Evolutionary conservation across 768 basidiomycete genomes (phyloP).

Genomic region (Russula abietina): DNA sequence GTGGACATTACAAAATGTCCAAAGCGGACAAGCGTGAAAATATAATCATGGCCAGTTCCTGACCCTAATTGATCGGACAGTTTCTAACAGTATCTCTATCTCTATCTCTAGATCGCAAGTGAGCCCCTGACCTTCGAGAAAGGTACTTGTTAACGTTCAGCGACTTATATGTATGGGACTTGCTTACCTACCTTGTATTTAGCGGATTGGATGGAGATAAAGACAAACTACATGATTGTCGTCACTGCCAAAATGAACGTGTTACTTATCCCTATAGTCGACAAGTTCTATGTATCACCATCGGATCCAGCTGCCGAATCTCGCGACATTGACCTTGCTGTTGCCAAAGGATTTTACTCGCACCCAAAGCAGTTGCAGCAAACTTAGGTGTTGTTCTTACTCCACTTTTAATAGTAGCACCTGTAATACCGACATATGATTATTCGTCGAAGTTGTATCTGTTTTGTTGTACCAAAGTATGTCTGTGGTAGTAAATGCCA

Average conservation of each 20-base stretch:
- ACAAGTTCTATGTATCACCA: constrained; percentile 87
- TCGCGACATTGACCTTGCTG: constrained; percentile 77
- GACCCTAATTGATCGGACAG: constrained; percentile 13
- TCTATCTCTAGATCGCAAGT: constrained; percentile 57
- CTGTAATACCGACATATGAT: not conserved
- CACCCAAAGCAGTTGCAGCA: constrained; percentile 33
- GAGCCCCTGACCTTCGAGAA: constrained; percentile 97
- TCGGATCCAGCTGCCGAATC: constrained; percentile 66
- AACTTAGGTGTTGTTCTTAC: not conserved
- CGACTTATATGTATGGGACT: not conserved
- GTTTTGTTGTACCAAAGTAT: not conserved
- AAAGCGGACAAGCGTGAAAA: constrained; percentile 94
- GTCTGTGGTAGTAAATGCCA: not conserved
- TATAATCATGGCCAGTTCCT: constrained; percentile 70
- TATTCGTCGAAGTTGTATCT: not conserved
- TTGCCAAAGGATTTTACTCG: constrained; percentile 73
- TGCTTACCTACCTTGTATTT: constrained; percentile 9
- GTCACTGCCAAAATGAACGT: constrained; percentile 96
- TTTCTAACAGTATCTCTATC: not conserved
- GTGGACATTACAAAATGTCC: constrained; percentile 91
- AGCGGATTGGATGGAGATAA: constrained; percentile 99
- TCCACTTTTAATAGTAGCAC: not conserved
- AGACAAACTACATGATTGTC: constrained; percentile 91
- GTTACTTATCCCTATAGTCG: constrained; percentile 88
- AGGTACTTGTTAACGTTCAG: constrained; percentile 40